Evolutionary conservation across 169 alveolate genomes (phyloP), one percentile per base, ranked within the genome.

Genomic region (Babesia ovis): DNA sequence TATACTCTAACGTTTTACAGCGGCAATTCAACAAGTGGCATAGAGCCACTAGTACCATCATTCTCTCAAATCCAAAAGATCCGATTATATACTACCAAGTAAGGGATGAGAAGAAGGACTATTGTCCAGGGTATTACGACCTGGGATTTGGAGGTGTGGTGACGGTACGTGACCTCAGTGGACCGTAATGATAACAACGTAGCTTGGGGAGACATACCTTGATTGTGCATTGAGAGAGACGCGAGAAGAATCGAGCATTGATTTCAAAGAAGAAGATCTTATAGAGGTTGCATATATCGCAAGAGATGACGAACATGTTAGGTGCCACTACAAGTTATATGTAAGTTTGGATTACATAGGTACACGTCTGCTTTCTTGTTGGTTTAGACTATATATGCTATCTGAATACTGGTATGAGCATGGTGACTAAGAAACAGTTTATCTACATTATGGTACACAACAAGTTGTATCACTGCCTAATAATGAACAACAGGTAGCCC

Each of bases 121-220:
- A 80, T 41, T 85, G 84, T 50, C 90, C 90, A 14, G 82, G 88
- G 29, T 85, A 85, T 58, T 81, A 76, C 35, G 77, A 77, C 50
- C 37, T 80, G 29, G 84, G 85, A 4, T 85, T 85, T 58, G 92
- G 92, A 6, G 92, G 92, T 2, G 90, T 85, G 29, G 74, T 85
- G 9, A 51, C 92, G 59, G 85, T 55, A 60, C 31, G 70, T 16
- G 31, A 41, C 4, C 1, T 3, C 25, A 1, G 35, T 41, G 1
- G 1, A 39, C 18, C 25, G 39, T 4, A 12, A 42, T n/a, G 32
- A 60, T 11, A 42, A 1, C 42, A 3, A 8, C 35, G 50, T 23
- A 60, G 70, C 16, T 43, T 23, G 72, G 83, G 43, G 89, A 85
- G 73, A 29, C 48, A 20, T 81, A 46, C 55, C 62, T 82, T 16